A percentile compares a stretch with the other conserved stretches of the same genome.
Evolutionary conservation across 305 asterid genomes (phyloP).

Genomic region (Fraxinus floribunda): DNA sequence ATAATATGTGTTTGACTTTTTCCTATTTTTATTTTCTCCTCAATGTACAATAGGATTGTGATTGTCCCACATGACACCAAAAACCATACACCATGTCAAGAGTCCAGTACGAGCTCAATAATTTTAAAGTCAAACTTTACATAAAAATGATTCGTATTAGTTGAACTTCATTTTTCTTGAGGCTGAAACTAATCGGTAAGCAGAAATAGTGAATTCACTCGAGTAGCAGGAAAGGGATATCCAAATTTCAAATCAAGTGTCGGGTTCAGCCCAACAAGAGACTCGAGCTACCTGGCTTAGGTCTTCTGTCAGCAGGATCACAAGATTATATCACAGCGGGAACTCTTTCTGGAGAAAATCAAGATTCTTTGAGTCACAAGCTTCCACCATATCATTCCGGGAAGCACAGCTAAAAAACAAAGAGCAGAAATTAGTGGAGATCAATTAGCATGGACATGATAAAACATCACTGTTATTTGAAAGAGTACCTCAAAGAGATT

Average conservation of each 20-base stretch:
- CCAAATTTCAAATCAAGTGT: neutral
- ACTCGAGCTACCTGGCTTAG: neutral
- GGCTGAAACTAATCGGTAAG: neutral
- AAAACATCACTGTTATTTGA: neutral
- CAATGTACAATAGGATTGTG: neutral
- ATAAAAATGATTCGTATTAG: neutral
- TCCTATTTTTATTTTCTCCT: neutral
- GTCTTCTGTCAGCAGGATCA: neutral
- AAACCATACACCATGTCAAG: neutral
- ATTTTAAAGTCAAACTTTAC: neutral
- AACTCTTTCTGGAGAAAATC: constrained; percentile 60
- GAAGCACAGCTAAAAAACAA: constrained; percentile 71
- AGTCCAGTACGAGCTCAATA: neutral
- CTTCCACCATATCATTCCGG: constrained; percentile 85
- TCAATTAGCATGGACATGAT: constrained; percentile 2
- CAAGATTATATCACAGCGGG: constrained; percentile 38
- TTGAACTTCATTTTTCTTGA: neutral
- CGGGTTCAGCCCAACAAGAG: neutral
- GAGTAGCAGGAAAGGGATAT: neutral
- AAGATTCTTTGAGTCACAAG: constrained; percentile 76
- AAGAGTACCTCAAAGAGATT: constrained; percentile 78
- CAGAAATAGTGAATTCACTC: neutral
- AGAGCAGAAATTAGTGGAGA: constrained; percentile 6
- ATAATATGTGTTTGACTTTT: neutral
- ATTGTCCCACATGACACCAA: neutral